Evolutionary conservation across 257 asterid species (phyloP), one percentile per base, ranked within the genome.

Genomic region (Buddleja alternifolia): DNA sequence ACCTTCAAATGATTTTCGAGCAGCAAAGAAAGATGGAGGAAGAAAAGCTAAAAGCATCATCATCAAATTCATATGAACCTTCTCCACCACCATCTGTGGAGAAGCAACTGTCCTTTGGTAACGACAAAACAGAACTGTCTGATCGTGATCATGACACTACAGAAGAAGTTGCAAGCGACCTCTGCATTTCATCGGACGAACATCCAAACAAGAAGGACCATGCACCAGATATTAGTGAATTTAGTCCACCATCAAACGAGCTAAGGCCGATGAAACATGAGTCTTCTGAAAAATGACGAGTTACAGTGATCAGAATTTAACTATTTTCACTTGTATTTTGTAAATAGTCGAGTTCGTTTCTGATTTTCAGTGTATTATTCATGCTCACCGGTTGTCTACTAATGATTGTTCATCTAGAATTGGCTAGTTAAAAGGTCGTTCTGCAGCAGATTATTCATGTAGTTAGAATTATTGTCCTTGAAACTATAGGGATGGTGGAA

Each of bases 1-100:
- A 75, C 73, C 91, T 91, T 41, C 93, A 85, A 63, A 79, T 77
- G 86, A 91, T 91, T 80, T 83, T 91, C 11, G 92, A 91, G 80
- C 90, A 81, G 76, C 95, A 90, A 62, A 77, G 70, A 68, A 80
- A 76, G 75, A 81, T 86, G 78, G 96, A 82, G 76, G 85, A 85
- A 71, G 83, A 79, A 12, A 86, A 84, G 71, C 25, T 52, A 54
- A 81, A 82, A 66, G 52, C 82, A 11, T 63, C 84, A 3, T 62
- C 83, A 3, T 59, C 77, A 2, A 80, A 46, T 23, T 23, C 83
- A 12, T 77, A 73, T 29, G 80, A 67, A 69, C 78, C 67, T 51
- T 41, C 73, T 58, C 66, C 7, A 19, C 37, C 52, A 17, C 84
- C 62, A 50, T 15, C 70, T 41, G 59, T 32, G 21, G 63, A 74